These are phyloP conservation scores for Ascosphaera acerosa DNA, from an alignment of 2,329 filamentous ascomycete species.

Conservation along the genomic window DNA sequence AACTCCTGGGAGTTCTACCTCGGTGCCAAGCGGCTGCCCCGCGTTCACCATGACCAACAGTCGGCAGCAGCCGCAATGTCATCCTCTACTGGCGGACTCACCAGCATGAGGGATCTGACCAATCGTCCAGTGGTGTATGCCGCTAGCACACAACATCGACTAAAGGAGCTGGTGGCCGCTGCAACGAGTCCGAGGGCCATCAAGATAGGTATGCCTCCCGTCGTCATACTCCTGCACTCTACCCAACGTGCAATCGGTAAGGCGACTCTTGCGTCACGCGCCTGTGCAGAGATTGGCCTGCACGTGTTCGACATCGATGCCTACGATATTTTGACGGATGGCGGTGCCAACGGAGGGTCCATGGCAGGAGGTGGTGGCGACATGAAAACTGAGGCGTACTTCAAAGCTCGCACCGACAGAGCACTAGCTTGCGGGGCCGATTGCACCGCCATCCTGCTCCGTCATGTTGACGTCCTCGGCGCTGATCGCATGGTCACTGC, in stretches of 20 bases:
- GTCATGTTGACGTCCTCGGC: conserved; percentile 72
- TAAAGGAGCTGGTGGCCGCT: conserved; percentile 66
- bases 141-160: conserved; percentile 34
- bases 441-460: conserved; percentile 61
- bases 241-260: conserved; percentile 90
- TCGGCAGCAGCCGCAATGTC: conserved; percentile 1
- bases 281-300: conserved; percentile 69
- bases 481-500: conserved; percentile 74
- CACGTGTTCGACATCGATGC: conserved; percentile 77
- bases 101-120: conserved; percentile 4
- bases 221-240: conserved; percentile 70
- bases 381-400: conserved; percentile 76
- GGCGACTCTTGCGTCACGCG: conserved; percentile 45
- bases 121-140: conserved; percentile 23
- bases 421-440: conserved; percentile 71
- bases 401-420: conserved; percentile 67
- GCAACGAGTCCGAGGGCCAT: conserved; percentile 73
- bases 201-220: conserved; percentile 61
- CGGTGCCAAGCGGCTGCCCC: conserved; percentile 42
- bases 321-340: conserved; percentile 86
- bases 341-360: conserved; percentile 40
- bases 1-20: conserved; percentile 83
- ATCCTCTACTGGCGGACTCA: background rate
- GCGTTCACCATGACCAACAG: conserved; percentile 14
- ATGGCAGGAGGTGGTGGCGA: conserved; percentile 28